Conservation (phyloP, 2,329 filamentous ascomycete species). For the Trematosphaeria pertusa region DNA sequence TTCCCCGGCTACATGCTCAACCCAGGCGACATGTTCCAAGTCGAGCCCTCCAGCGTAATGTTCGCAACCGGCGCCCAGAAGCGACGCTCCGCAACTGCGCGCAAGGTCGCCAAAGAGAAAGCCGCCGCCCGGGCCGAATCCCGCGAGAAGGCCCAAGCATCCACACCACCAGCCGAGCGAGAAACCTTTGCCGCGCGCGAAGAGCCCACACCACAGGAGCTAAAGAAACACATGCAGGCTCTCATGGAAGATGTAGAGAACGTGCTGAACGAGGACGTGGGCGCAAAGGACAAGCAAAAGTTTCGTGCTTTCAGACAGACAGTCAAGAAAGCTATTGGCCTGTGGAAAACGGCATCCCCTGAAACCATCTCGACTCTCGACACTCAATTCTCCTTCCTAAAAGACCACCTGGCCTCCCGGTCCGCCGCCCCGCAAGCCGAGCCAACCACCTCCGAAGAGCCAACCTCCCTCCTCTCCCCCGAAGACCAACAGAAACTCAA, state of each 20-base stretch:
- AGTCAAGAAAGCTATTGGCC: constrained; percentile 68
- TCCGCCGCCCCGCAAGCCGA: constrained; percentile 5
- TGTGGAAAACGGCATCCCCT: constrained; percentile 54
- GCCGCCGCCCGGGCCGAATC: constrained; percentile 36
- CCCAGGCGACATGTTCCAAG: constrained; percentile 97
- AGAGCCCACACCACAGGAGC: constrained; percentile 37
- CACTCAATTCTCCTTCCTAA: constrained; percentile 56
- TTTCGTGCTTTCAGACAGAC: constrained; percentile 75
- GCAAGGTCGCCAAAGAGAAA: constrained; percentile 38
- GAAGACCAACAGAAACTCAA: constrained; percentile 67
- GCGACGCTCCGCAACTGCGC: constrained; percentile 38
- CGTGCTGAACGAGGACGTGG: constrained; percentile 65
- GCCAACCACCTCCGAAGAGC: constrained; percentile 15
- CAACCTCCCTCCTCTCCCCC: constrained; percentile 33
- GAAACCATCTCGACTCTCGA: constrained; percentile 54
- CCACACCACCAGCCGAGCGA: constrained; percentile 18
- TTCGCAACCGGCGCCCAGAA: constrained; percentile 83
- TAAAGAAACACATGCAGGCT: constrained; percentile 44
- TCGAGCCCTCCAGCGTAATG: constrained; percentile 86
- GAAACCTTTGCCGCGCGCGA: constrained; percentile 19
- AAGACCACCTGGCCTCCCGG: constrained; percentile 30
- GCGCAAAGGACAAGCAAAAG: constrained; percentile 76
- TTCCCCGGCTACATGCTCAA: constrained; percentile 94
- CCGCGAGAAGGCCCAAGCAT: constrained; percentile 27
- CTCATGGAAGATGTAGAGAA: constrained; percentile 61